Evolutionary conservation across 371 early-diverging fungal genomes (phyloP), one percentile per base, ranked within the genome.

Genomic region (Mortierella sp.): DNA sequence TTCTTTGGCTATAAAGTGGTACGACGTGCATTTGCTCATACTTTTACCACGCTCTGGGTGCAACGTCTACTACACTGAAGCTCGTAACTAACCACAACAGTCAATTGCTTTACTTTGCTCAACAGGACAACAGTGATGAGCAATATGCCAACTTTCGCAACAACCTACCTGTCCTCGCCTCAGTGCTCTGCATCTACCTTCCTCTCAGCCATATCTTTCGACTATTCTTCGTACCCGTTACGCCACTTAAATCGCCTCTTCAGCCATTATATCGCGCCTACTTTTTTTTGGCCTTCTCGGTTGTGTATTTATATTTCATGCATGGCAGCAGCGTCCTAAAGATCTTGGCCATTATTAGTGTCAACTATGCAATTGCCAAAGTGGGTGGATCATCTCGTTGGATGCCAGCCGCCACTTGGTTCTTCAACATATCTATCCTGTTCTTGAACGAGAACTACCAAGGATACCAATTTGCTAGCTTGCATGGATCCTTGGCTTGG

Each of bases 141-240:
- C 98, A 98, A 76, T 96, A 93, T 82, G 76, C 87, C 13, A 84
- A 86, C 31, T 96, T 98, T 71, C 88, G 98, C 8, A 86, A 91
- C 68, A 88, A 95, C 83, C 70, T 96, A 66, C 91, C 90, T 3
- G 70, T 86, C 23, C 87, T 97, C 4, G 57, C 87, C 3, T 72
- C 81, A 5, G 89, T 92, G 7, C 84, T 89, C 43, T 19, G 86
- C 10, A 61, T 82, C 1, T 89, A 90, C 66, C 70, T 91, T 2
- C 59, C 76, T 10, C 67, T 88, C 32, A 88, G 87, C 53, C 85
- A 88, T 67, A 66, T 85, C 34, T 86, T 85, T 64, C 83, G 83
- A 55, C 66, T 40, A 45, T 47, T 66, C 34, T 55, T 40, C 23
- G 26, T 60, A 19, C 60, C 60, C 9, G 32, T 57, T 3, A 22